Conservation (phyloP, 495 filamentous ascomycete genomes). For the Xylaria castorea region DNA sequence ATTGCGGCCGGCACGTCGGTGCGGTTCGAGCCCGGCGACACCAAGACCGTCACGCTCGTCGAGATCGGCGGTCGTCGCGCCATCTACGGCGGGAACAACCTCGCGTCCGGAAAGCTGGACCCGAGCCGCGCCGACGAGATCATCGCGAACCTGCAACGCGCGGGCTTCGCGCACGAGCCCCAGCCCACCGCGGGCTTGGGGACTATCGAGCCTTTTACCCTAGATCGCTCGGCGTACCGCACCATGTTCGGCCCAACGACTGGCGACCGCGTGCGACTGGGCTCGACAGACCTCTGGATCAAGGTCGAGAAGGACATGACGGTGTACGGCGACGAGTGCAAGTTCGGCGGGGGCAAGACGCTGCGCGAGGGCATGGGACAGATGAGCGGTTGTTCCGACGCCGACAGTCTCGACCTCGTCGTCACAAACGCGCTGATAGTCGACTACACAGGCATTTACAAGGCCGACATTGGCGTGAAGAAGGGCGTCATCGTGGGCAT, state of each 20-base stretch:
- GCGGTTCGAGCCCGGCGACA: slow-evolving; percentile 93
- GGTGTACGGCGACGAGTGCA: slow-evolving; percentile 90
- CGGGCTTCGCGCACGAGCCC: slow-evolving; percentile 78
- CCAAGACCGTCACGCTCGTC: slow-evolving; percentile 89
- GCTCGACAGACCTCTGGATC: slow-evolving; percentile 88
- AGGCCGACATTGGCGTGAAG: slow-evolving; percentile 96
- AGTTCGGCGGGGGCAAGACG: slow-evolving; percentile 95
- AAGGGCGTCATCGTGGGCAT: slow-evolving; percentile 87
- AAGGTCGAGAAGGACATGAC: slow-evolving; percentile 89
- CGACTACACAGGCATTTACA: slow-evolving; percentile 93
- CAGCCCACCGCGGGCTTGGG: slow-evolving; percentile 63
- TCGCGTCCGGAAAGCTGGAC: slow-evolving; percentile 79
- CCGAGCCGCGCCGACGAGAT: slow-evolving; percentile 67
- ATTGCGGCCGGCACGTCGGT: slow-evolving; percentile 92
- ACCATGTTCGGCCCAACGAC: slow-evolving; percentile 93
- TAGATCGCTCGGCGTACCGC: slow-evolving; percentile 80
- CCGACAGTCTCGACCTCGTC: slow-evolving; percentile 80
- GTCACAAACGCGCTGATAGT: slow-evolving; percentile 93
- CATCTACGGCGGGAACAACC: slow-evolving; percentile 83
- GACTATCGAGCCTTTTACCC: slow-evolving; percentile 64
- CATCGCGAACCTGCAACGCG: slow-evolving; percentile 65
- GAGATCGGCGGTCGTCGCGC: slow-evolving; percentile 84
- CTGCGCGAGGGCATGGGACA: slow-evolving; percentile 97
- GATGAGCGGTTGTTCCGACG: slow-evolving; percentile 74
- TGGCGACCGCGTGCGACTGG: slow-evolving; percentile 82